Percentiles rank a stretch among this genome's conserved stretches.
Evolutionary conservation across 805 yeast genomes (phyloP).

Genomic region (Candida ulmi): DNA sequence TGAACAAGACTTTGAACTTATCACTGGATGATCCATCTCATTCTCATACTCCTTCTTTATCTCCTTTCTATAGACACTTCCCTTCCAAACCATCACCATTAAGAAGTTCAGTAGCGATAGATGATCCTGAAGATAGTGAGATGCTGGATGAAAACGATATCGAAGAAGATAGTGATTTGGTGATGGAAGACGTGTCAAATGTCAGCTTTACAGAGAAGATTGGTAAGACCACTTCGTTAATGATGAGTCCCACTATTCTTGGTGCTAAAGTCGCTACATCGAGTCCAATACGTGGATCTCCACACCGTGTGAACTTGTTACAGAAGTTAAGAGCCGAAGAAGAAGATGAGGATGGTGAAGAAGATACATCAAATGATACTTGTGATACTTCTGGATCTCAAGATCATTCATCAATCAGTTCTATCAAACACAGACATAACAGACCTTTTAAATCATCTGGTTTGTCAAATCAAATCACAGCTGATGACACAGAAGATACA

Average conservation of each 20-base stretch:
- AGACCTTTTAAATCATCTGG: constrained; percentile 13
- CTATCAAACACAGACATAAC: constrained; percentile 4
- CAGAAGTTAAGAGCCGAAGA: constrained; percentile 6
- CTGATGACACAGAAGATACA: constrained; percentile 1
- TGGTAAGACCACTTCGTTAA: constrained; percentile 3
- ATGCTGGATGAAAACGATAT: constrained; percentile 25
- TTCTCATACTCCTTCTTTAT: not conserved
- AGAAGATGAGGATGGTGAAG: constrained; percentile 4
- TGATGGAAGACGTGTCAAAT: constrained; percentile 11
- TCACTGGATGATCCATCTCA: not conserved
- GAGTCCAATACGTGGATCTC: constrained; percentile 6
- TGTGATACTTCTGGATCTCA: constrained; percentile 1
- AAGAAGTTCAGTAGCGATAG: not conserved
- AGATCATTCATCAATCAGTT: not conserved
- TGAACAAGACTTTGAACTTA: not conserved
- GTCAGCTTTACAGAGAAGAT: constrained; percentile 1
- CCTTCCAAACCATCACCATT: not conserved
- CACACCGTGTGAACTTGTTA: constrained; percentile 3
- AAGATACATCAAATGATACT: constrained; percentile 1
- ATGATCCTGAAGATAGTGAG: constrained; percentile 8
- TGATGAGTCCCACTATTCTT: constrained; percentile 20
- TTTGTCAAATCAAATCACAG: not conserved
- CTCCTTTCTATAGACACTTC: not conserved
- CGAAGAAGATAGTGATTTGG: constrained; percentile 6
- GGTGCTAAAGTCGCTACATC: constrained; percentile 23